Evolutionary conservation across 805 yeast genomes (phyloP), one percentile per base, ranked within the genome.

Genomic region (Wickerhamomyces ciferrii): DNA sequence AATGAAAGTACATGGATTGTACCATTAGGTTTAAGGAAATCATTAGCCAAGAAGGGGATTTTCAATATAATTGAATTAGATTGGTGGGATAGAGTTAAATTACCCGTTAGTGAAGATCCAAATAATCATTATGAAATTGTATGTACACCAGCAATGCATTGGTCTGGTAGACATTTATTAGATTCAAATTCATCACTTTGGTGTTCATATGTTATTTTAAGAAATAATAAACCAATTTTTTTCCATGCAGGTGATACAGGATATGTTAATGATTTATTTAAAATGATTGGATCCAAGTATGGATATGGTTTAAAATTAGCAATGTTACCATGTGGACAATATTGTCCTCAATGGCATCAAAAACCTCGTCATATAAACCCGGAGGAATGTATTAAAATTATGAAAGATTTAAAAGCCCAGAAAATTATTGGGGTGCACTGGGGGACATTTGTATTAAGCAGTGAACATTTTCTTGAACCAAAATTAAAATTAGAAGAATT

Each of bases 171-270:
- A 34, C 76, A 77, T 31, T 64, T 91, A n/a, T 59, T 81, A 18
- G 98, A 92, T 62, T 77, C 95, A 2, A 92, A 92, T 63, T 68
- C 70, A 21, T 78, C 95, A 0, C 68, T 92, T 44, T 92, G 98
- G 98, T 87, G 96, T 56, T 88, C 97, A 0, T 92, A 84, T 58
- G 58, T 92, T 53, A 61, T 92, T 10, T 69, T 81, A 43, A 76
- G 80, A 48, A 77, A 87, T 52, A 83, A 81, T 0, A 71, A 78
- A 53, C 87, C 96, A 0, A 59, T 90, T 1, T 68, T 91, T 39
- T 92, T 82, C 70, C 98, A 92, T 63, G 96, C 92, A 17, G 98
- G 98, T 11, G 98, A 92, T 59, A 88, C 97, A 0, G 98, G 98
- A 0, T 92, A 87, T 61, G 81, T 83, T n/a, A 57, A 74, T 31